Base-by-base conservation (phyloP, 441 rosid genomes). In the Omphalea diandra region DNA sequence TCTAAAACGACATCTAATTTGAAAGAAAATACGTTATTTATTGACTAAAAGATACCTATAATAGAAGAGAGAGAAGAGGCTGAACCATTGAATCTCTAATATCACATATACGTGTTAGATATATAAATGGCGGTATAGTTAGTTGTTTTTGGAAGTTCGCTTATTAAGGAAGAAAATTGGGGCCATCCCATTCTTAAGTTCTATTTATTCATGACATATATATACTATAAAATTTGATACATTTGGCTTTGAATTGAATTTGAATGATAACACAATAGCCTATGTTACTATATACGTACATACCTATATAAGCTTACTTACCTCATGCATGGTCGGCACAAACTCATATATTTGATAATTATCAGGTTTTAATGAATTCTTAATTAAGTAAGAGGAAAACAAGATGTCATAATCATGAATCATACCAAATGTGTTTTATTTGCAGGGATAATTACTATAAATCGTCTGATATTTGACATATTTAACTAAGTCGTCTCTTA, bases 51-150 rank as follows among this genome's bases (percentile, higher is more conserved):
- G 26, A 65, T n/a, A 12, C 46, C 40, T 40, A 77, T 78, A 76
- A 76, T 76, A 3, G 79, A 69, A 26, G 82, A 77, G 82, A 78
- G 84, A 58, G 75, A 58, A 66, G 33, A 47, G 44, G 1, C 12
- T 10, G 12, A 59, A 47, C 15, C 58, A n/a, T 59, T 50, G 68
- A 70, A 70, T 52, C 67, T 57, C 49, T 6, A 22, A 17, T 17
- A 69, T 47, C 57, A 15, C 6, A 49, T 44, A 33, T 55, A 31
- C 55, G 33, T 38, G 7, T 14, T n/a, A 49, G 9, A 52, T 5
- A 22, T 2, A 49, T 7, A 49, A n/a, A 52, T 52, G 50, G 29
- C 8, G 36, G 32, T 63, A 41, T 68, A 15, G 24, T 26, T 49
- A 67, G 35, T n/a, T 26, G 53, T 53, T 24, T n/a, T n/a, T n/a